phyloP scores from a whole-genome alignment of 192 early-diverging fungal genomes.

The Podila horticola region DNA sequence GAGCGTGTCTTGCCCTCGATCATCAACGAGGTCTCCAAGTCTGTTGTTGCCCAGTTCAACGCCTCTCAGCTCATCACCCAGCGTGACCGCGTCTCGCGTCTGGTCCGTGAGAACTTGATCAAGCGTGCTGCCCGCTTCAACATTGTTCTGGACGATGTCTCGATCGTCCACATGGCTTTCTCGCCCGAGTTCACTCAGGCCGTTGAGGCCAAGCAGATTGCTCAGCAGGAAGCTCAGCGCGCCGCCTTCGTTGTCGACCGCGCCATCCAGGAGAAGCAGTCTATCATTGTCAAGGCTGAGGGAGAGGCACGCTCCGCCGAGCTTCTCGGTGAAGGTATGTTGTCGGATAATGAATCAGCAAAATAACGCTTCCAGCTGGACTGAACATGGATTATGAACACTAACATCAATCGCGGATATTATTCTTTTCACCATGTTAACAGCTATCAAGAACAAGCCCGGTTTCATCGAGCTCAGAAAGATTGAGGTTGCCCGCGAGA shows the following conservation, averaged over 20 bases:
- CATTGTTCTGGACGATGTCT: constrained; percentile 95
- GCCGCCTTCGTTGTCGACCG: constrained; percentile 94
- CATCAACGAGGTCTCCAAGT: constrained; percentile 98
- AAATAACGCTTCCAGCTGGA: neutral
- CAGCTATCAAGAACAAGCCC: constrained; percentile 94
- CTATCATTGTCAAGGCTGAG: constrained; percentile 93
- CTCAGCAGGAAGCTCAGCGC: constrained; percentile 97
- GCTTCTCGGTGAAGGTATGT: constrained; percentile 87
- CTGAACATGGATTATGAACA: neutral
- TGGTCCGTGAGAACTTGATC: constrained; percentile 92
- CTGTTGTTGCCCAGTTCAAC: constrained; percentile 98
- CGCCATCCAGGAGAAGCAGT: constrained; percentile 96
- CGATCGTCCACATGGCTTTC: constrained; percentile 97
- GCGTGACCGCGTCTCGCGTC: constrained; percentile 90
- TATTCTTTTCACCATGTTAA: neutral
- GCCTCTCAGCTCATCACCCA: constrained; percentile 99
- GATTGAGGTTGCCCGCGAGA: constrained; percentile 95
- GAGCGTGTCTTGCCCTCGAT: constrained; percentile 98
- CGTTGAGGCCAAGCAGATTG: constrained; percentile 99
- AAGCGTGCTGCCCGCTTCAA: constrained; percentile 88
- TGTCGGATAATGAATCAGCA: neutral
- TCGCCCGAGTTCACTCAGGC: constrained; percentile 94
- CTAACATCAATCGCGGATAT: neutral
- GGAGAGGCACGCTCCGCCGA: constrained; percentile 95
- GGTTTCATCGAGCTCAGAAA: constrained; percentile 95